Conservation (phyloP, 306 rosid genomes). For the Cucumis sativus region Cucumber_9930_V3 NC_026661.2:4929501-4930000, state of each 20-base stretch:
- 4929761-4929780: not conserved
- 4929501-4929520: conserved; percentile 80
- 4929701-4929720: not conserved
- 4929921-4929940: not conserved
- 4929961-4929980: no score
- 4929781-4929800: not conserved
- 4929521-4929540: conserved; percentile 98
- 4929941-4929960: no score
- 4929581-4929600: conserved; percentile 35
- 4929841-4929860: not conserved
- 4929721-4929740: not conserved
- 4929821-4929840: not conserved
- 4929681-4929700: conserved; percentile 68
- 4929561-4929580: conserved; percentile 68
- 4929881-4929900: not conserved
- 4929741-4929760: not conserved
- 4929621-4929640: conserved; percentile 88
- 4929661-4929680: conserved; percentile 82
- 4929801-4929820: not conserved
- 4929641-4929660: conserved; percentile 96
- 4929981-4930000: no score
- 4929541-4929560: conserved; percentile 79
- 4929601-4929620: conserved; percentile 79
- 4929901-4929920: not conserved
- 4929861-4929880: not conserved